A percentile compares a stretch with the other conserved stretches of the same genome.
These are phyloP conservation scores for Spirogloea muscicola DNA, from an alignment of 139 green algal genomes.

Conservation along the genomic window DNA sequence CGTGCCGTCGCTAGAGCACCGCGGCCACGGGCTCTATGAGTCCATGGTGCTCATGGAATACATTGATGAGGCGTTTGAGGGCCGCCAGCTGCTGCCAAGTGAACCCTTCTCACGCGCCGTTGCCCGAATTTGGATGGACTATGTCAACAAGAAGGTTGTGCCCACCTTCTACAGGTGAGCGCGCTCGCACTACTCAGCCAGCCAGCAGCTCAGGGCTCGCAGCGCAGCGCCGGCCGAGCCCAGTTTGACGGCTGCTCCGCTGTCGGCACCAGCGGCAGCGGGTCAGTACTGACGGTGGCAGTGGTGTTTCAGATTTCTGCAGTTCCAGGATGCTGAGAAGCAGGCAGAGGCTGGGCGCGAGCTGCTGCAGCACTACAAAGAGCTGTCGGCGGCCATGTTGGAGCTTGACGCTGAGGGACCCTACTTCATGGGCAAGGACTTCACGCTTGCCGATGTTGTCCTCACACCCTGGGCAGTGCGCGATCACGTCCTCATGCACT, in stretches of 20 bases:
- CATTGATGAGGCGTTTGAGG: constrained; percentile 36
- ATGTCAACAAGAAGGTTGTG: constrained; percentile 44
- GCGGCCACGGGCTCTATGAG: constrained; percentile 32
- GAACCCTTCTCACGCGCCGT: constrained; percentile 30
- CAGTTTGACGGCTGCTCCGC: neutral
- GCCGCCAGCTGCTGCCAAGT: constrained; percentile 1
- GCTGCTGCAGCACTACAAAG: neutral
- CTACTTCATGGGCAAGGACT: constrained; percentile 35
- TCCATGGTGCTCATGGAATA: constrained; percentile 49
- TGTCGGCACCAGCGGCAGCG: neutral
- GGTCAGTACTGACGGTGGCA: neutral
- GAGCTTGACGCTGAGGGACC: constrained; percentile 6
- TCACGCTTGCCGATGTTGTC: constrained; percentile 30
- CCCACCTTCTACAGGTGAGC: constrained; percentile 43
- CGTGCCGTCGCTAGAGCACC: constrained; percentile 42
- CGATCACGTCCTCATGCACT: constrained; percentile 25
- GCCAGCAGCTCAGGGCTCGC: too few relatives aligned
- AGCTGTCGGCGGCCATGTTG: constrained; percentile 29
- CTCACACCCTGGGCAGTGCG: constrained; percentile 30
- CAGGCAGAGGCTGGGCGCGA: constrained; percentile 36
- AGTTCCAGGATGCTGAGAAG: constrained; percentile 36
- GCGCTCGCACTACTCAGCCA: neutral
- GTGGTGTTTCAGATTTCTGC: constrained; percentile 16
- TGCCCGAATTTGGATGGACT: constrained; percentile 46
- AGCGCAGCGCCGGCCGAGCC: too few relatives aligned